Evolutionary conservation across 2,329 filamentous ascomycete genomes (phyloP).

Genomic region (Podosphaera aphanis): DNA sequence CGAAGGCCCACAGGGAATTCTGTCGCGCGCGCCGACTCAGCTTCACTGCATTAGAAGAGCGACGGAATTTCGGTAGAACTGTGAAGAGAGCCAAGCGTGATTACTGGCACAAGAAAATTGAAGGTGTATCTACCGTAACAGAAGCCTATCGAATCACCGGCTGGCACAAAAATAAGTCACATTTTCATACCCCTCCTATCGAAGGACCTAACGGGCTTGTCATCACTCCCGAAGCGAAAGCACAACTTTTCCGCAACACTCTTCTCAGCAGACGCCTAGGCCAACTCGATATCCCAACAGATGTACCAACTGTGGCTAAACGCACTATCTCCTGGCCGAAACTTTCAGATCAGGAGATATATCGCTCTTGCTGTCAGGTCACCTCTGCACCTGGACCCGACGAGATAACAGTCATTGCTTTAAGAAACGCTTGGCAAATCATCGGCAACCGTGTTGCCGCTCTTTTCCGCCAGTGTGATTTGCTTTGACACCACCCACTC

Average conservation of each 20-base stretch:
- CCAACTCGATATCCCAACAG: neutral
- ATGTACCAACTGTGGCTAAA: neutral
- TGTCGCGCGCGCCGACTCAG: neutral
- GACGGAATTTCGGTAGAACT: neutral
- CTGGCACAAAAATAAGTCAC: neutral
- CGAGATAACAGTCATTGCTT: neutral
- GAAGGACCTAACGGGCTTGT: neutral
- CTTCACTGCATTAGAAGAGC: neutral
- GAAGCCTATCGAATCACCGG: neutral
- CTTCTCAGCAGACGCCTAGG: neutral
- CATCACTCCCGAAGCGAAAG: neutral
- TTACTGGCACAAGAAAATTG: neutral
- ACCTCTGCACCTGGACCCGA: neutral
- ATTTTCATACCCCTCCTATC: neutral
- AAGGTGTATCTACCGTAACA: neutral
- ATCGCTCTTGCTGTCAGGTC: neutral
- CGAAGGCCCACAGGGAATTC: neutral
- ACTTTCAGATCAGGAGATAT: neutral
- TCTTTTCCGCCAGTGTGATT: neutral
- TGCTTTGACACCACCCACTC: neutral
- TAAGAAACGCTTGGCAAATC: neutral
- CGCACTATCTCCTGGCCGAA: neutral
- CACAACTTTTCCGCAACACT: neutral
- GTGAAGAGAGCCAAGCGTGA: neutral
- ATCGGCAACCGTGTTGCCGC: neutral